Percentiles rank a stretch among this genome's conserved stretches.
These are phyloP conservation scores for Pichia sp. DNA, from an alignment of 1,139 yeast species.

Conservation along the genomic window DNA sequence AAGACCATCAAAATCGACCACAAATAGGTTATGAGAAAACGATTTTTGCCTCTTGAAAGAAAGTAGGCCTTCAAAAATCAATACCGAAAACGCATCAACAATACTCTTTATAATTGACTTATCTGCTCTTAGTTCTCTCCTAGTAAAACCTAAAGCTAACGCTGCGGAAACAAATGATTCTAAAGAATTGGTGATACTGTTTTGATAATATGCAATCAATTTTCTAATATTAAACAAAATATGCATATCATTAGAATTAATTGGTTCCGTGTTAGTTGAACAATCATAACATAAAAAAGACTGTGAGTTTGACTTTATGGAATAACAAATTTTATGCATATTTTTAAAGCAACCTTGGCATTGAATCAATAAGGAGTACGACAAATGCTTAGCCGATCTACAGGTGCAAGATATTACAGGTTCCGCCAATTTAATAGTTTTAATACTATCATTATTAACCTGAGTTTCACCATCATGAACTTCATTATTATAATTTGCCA, in stretches of 20 bases:
- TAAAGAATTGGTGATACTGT: neutral
- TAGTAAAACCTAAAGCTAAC: conserved; percentile 4
- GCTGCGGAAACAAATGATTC: conserved; percentile 4
- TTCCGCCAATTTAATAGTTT: neutral
- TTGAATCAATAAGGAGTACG: conserved; percentile 14
- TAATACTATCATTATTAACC: conserved; percentile 2
- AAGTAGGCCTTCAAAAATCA: conserved; percentile 17
- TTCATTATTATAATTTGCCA: conserved; percentile 1
- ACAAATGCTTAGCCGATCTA: conserved; percentile 8
- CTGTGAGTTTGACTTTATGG: neutral
- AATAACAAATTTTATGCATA: conserved; percentile 21
- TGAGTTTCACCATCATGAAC: conserved; percentile 19
- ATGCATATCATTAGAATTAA: conserved; percentile 9
- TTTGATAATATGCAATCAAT: conserved; percentile 13
- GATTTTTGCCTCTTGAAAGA: conserved; percentile 13
- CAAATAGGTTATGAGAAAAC: conserved; percentile 13
- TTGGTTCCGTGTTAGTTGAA: neutral
- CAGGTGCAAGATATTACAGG: conserved; percentile 17
- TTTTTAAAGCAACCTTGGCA: conserved; percentile 17
- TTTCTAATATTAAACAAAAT: conserved; percentile 21
- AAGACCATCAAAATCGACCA: conserved; percentile 16
- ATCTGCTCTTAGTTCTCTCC: neutral
- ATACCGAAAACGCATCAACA: conserved; percentile 17
- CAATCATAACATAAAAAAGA: conserved; percentile 15
- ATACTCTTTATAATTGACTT: conserved; percentile 3